Evolutionary conservation across 768 basidiomycete species (phyloP).

Genomic region (Atractiella rhizophila): DNA sequence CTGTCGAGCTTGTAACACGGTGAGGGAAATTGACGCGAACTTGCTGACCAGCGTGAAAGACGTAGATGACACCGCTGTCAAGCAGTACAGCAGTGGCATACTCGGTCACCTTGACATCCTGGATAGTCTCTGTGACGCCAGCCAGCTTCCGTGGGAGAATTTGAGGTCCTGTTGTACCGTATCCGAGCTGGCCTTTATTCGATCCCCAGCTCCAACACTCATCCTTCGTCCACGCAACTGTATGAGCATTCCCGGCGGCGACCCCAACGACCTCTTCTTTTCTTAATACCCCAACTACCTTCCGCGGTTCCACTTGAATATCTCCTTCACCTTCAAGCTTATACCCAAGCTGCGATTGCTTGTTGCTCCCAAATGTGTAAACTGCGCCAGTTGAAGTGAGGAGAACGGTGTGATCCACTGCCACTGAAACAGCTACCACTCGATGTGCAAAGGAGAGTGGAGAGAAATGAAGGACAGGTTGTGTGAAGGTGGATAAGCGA

Average conservation of each 20-base stretch:
- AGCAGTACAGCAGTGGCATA: conserved; percentile 56
- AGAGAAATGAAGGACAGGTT: conserved; percentile 43
- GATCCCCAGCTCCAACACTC: conserved; percentile 47
- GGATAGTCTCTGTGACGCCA: conserved; percentile 41
- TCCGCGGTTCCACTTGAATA: conserved; percentile 49
- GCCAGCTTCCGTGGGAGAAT: conserved; percentile 38
- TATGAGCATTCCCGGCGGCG: conserved; percentile 62
- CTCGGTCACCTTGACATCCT: conserved; percentile 53
- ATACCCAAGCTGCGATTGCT: conserved; percentile 21
- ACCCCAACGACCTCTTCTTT: conserved; percentile 56
- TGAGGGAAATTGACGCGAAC: neutral
- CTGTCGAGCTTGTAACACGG: neutral
- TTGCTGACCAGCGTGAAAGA: too few species aligned
- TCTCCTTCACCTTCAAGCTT: conserved; percentile 32
- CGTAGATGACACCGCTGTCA: conserved; percentile 53
- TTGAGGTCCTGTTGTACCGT: conserved; percentile 15
- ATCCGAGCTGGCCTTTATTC: conserved; percentile 74
- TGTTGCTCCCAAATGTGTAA: conserved; percentile 41
- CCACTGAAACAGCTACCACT: conserved; percentile 47
- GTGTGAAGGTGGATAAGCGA: conserved; percentile 34
- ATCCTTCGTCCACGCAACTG: conserved; percentile 43
- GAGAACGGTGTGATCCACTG: conserved; percentile 81
- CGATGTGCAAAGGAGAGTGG: conserved; percentile 32
- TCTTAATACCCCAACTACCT: conserved; percentile 46
- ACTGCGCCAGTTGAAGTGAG: conserved; percentile 59